phyloP scores from a whole-genome alignment of 208 protist species.

The Crithidia acanthocephali region DNA sequence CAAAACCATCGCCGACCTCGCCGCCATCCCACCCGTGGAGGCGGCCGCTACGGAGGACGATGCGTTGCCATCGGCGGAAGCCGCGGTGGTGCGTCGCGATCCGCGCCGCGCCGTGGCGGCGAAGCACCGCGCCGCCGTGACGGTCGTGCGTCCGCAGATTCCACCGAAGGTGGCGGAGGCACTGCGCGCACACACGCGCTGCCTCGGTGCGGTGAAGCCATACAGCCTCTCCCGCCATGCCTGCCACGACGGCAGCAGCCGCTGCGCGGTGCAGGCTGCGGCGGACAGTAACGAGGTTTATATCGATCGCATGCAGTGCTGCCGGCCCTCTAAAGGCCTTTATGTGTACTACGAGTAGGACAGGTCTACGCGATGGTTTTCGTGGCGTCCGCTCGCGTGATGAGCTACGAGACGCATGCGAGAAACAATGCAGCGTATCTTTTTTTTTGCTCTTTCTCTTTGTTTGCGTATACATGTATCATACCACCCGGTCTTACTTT shows the following conservation, averaged over 20 bases:
- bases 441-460: too few relatives aligned
- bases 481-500: too few relatives aligned
- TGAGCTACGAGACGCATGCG: too few relatives aligned
- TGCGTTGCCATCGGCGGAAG: background rate
- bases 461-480: too few relatives aligned
- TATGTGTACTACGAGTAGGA: conserved; percentile 33
- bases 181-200: conserved; percentile 29
- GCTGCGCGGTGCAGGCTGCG: conserved; percentile 1
- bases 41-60: too few relatives aligned
- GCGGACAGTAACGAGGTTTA: conserved; percentile 38
- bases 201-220: conserved; percentile 46
- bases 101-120: conserved; percentile 32
- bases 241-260: background rate
- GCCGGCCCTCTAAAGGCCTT: conserved; percentile 60
- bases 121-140: conserved; percentile 23
- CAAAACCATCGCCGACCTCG: conserved; percentile 21
- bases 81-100: conserved; percentile 12
- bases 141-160: conserved; percentile 15
- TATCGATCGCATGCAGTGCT: conserved; percentile 52
- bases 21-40: background rate
- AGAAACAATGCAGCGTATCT: too few relatives aligned
- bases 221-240: conserved; percentile 37
- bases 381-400: too few relatives aligned
- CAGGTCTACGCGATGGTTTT: too few relatives aligned
- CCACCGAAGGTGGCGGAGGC: conserved; percentile 5